Evolutionary conservation across 768 basidiomycete genomes (phyloP).

Genomic region (Pleurotus platypus): DNA sequence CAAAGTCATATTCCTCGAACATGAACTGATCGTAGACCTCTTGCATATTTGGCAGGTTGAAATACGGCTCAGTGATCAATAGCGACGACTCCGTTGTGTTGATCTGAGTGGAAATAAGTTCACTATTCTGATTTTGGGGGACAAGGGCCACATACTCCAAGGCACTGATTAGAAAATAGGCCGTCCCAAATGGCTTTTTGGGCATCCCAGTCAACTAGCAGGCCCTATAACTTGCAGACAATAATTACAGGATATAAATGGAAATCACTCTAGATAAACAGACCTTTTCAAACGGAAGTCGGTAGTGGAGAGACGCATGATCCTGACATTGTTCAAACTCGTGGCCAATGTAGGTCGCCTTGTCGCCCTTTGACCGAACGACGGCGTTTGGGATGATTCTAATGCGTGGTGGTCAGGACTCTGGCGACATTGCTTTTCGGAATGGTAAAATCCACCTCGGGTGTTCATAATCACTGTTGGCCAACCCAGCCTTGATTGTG

Average conservation of each 20-base stretch:
- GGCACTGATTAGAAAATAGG: conserved; percentile 68
- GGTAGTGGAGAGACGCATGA: conserved; percentile 76
- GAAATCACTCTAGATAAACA: conserved; percentile 15
- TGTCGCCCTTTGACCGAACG: conserved; percentile 81
- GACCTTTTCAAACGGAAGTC: conserved; percentile 88
- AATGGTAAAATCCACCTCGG: conserved; percentile 25
- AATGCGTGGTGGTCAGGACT: too few species aligned
- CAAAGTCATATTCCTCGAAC: conserved; percentile 95
- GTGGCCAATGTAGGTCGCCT: conserved; percentile 79
- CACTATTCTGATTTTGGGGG: too few species aligned
- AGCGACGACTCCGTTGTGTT: conserved; percentile 71
- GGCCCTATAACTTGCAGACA: conserved; percentile 55
- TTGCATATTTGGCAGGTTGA: conserved; percentile 90
- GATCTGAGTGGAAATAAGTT: conserved; percentile 40
- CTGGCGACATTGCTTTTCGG: not conserved
- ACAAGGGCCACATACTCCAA: conserved; percentile 45
- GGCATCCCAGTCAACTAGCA: conserved; percentile 92
- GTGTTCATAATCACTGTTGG: conserved; percentile 23
- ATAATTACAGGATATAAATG: conserved; percentile 3
- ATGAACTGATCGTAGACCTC: conserved; percentile 93
- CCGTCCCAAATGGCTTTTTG: conserved; percentile 95
- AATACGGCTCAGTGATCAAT: conserved; percentile 90
- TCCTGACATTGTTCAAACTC: conserved; percentile 77
- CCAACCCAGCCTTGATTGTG: conserved; percentile 73
- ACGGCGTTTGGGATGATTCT: conserved; percentile 82